phyloP scores from a whole-genome alignment of 2,329 filamentous ascomycete genomes.

The Grosmannia penicillata region DNA sequence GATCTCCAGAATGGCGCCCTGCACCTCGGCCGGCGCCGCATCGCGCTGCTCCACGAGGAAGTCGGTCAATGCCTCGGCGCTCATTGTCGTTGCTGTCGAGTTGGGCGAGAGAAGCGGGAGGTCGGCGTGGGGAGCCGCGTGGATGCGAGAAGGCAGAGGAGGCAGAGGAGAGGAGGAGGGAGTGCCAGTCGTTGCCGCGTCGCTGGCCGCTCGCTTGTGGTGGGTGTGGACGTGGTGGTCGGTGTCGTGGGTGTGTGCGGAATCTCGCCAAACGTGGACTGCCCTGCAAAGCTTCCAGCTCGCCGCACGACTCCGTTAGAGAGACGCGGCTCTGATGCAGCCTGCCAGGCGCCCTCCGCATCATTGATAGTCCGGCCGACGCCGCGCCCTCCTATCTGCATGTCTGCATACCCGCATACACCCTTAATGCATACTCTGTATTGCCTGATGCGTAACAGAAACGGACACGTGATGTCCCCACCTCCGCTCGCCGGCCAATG shows the following conservation, averaged over 20 bases:
- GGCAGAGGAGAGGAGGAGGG: no score
- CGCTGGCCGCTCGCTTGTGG: no score
- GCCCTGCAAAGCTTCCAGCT: no score
- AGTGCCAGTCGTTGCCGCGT: no score
- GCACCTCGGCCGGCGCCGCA: conserved; percentile 71
- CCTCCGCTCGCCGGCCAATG: conserved; percentile 7
- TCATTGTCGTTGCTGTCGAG: conserved; percentile 40
- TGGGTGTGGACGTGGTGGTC: not conserved
- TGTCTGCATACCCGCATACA: no score
- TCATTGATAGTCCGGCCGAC: conserved; percentile 6
- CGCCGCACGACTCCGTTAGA: no score
- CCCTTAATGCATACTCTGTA: no score
- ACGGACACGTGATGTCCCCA: conserved; percentile 1
- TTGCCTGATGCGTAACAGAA: no score
- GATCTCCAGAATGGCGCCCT: conserved; percentile 77
- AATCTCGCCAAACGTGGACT: no score
- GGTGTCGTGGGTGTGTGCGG: not conserved
- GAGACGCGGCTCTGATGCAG: conserved; percentile 28
- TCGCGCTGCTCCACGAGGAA: conserved; percentile 88
- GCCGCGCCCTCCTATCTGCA: not conserved
- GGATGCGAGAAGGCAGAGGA: no score
- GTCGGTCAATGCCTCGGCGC: conserved; percentile 74
- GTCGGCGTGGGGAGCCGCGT: no score
- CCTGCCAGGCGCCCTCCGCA: conserved; percentile 14
- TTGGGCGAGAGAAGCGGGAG: no score